Percentiles rank a stretch among this genome's conserved stretches.
Evolutionary conservation across 805 yeast species (phyloP).

Genomic region (Candida montana): DNA sequence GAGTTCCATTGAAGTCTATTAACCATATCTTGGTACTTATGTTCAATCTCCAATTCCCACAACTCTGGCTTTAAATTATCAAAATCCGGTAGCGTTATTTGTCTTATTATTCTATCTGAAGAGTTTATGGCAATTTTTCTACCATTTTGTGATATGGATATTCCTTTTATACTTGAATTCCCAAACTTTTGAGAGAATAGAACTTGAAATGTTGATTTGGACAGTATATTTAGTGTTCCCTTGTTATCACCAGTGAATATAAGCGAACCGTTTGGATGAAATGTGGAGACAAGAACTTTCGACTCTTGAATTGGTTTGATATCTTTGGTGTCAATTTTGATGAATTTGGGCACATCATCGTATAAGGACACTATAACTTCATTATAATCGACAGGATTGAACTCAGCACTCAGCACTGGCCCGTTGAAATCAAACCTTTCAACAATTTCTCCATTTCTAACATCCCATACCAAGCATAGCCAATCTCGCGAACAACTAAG

Average conservation of each 20-base stretch:
- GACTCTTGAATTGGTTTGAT: conserved; percentile 19
- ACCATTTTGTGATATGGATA: conserved; percentile 54
- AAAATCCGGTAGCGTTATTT: conserved; percentile 41
- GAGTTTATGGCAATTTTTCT: conserved; percentile 65
- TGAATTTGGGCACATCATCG: conserved; percentile 56
- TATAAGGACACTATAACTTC: conserved; percentile 58
- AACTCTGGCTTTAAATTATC: conserved; percentile 15
- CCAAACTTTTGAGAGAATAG: conserved; percentile 53
- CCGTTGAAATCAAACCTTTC: conserved; percentile 51
- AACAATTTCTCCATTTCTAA: conserved; percentile 37
- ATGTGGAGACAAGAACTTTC: conserved; percentile 30
- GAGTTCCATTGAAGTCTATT: conserved; percentile 87
- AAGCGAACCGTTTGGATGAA: conserved; percentile 48
- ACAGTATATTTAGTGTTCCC: conserved; percentile 62
- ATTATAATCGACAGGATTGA: conserved; percentile 44
- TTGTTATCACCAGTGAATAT: conserved; percentile 74
- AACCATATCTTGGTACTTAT: conserved; percentile 85
- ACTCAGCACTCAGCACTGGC: conserved; percentile 65
- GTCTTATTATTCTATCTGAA: conserved; percentile 73
- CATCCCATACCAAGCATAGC: conserved; percentile 78
- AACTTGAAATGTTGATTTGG: conserved; percentile 24
- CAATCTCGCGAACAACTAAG: conserved; percentile 77
- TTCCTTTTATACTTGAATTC: conserved; percentile 64
- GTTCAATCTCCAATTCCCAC: conserved; percentile 61
- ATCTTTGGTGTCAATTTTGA: conserved; percentile 30